Conservation (phyloP, 129 eudicot genomes). For the Artemisia argyi region DNA sequence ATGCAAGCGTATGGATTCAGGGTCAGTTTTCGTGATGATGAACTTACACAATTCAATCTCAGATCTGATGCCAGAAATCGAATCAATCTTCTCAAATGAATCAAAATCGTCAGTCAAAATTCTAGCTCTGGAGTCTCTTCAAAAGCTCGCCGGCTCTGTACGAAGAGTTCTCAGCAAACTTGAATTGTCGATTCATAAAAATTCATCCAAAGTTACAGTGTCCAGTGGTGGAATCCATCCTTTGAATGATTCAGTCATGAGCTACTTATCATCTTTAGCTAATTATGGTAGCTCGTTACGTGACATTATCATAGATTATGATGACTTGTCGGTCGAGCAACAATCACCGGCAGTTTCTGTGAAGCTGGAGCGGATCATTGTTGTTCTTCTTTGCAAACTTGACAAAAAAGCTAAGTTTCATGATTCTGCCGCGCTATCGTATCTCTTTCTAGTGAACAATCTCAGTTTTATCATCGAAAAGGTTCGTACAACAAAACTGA, state of each 20-base stretch:
- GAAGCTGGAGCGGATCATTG: slow-evolving; percentile 52
- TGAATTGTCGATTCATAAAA: slow-evolving; percentile 42
- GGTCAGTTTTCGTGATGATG: slow-evolving; percentile 44
- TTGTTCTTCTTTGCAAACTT: slow-evolving; percentile 51
- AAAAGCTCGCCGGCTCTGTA: slow-evolving; percentile 41
- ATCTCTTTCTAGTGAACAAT: slow-evolving; percentile 66
- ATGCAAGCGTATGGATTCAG: slow-evolving; percentile 47
- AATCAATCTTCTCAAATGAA: slow-evolving; percentile 49
- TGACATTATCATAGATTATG: slow-evolving; percentile 31
- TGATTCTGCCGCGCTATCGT: slow-evolving; percentile 43
- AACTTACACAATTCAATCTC: slow-evolving; percentile 52
- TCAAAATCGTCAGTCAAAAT: slow-evolving; percentile 34
- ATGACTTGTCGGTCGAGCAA: slow-evolving; percentile 28
- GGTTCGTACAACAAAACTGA: slow-evolving; percentile 55
- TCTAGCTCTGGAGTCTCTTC: slow-evolving; percentile 45
- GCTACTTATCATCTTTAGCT: slow-evolving; percentile 37
- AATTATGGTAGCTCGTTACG: slow-evolving; percentile 38
- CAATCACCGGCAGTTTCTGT: slow-evolving; percentile 32
- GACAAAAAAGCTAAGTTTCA: slow-evolving; percentile 55
- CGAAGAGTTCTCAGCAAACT: slow-evolving; percentile 32
- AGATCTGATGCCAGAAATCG: slow-evolving; percentile 53
- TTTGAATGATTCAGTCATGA: slow-evolving; percentile 38
- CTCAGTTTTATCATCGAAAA: slow-evolving; percentile 54
- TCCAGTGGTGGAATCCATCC: slow-evolving; percentile 54
- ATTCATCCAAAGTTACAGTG: slow-evolving; percentile 36